Evolutionary conservation across 805 yeast species (phyloP).

Genomic region (Candida maltosa): DNA sequence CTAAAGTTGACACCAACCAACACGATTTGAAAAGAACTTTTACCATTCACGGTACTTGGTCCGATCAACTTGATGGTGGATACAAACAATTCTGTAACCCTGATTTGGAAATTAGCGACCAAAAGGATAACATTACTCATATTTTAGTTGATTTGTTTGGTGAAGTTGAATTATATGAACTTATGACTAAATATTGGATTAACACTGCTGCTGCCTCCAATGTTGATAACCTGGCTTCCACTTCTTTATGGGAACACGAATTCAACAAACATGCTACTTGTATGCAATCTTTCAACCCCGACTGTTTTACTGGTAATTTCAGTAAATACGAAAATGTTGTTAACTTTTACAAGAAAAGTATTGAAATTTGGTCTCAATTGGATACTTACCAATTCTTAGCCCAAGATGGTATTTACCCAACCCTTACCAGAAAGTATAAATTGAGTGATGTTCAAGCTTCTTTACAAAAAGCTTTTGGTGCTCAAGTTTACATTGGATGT

Average conservation of each 20-base stretch:
- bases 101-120: conserved; percentile 23
- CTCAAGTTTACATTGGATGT: conserved; percentile 35
- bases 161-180: conserved; percentile 21
- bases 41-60: conserved; percentile 46
- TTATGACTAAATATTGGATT: conserved; percentile 30
- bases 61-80: conserved; percentile 39
- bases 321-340: conserved; percentile 24
- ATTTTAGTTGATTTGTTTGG: conserved; percentile 22
- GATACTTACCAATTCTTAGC: conserved; percentile 35
- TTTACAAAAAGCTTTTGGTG: conserved; percentile 27
- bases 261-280: conserved; percentile 45
- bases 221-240: conserved; percentile 12
- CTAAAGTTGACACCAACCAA: conserved; percentile 2
- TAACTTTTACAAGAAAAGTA: conserved; percentile 24
- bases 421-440: conserved; percentile 29
- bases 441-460: conserved; percentile 29
- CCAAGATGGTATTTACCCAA: conserved; percentile 34
- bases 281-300: conserved; percentile 33
- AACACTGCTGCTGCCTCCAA: conserved; percentile 10
- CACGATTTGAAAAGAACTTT: conserved; percentile 16
- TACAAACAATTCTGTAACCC: conserved; percentile 36
- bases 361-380: conserved; percentile 23
- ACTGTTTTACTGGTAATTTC: conserved; percentile 26
- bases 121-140: conserved; percentile 15
- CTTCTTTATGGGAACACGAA: conserved; percentile 40